Base-by-base conservation (phyloP, 495 filamentous ascomycete species). In the Aspergillus nidulans region DNA sequence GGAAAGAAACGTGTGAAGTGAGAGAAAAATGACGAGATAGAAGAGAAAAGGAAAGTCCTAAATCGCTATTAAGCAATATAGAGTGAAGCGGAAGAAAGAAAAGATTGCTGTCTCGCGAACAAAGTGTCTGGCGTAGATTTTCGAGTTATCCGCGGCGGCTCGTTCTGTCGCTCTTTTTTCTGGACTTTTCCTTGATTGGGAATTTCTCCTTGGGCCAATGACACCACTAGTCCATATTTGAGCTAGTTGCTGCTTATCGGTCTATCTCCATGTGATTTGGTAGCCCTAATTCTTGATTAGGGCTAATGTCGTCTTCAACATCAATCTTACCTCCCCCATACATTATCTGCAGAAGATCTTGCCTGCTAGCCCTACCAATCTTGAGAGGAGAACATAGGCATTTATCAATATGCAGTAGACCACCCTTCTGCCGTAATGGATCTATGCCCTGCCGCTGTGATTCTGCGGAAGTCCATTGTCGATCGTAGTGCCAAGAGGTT, bases 131-230 rank as follows among this genome's bases (percentile, higher is more conserved):
- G 45, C 16, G 43, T 48, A 46, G 23, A 25, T 55, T 55, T 49
- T 55, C 43, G 19, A 19, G 21, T 6, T 20, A n/a, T 52, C 50
- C 26, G 10, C 8, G 30, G 9, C 30, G 30, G 15, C 30, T 34
- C n/a, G n/a, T 23, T 15, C 40, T 39, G 30, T 55, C 52, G 40
- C 63, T 69, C 69, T 72, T 75, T 71, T 64, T 58, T 61, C 60
- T 52, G 45, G 47, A 30, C 52, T 61, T 61, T 57, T 40, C 58
- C 57, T 30, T 55, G 43, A 57, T 59, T 66, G 39, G 51, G 61
- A 61, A 61, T 59, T 63, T 63, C 63, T 66, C 57, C 49, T 57
- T 56, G 41, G 23, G 24, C 49, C 25, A 28, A 46, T 49, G 47
- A 23, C 43, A 24, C 1, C 28, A 47, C 53, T 53, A 59, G 30